These are phyloP conservation scores for Starmerella floricola DNA, from an alignment of 805 yeast species.

Conservation along the genomic window DNA sequence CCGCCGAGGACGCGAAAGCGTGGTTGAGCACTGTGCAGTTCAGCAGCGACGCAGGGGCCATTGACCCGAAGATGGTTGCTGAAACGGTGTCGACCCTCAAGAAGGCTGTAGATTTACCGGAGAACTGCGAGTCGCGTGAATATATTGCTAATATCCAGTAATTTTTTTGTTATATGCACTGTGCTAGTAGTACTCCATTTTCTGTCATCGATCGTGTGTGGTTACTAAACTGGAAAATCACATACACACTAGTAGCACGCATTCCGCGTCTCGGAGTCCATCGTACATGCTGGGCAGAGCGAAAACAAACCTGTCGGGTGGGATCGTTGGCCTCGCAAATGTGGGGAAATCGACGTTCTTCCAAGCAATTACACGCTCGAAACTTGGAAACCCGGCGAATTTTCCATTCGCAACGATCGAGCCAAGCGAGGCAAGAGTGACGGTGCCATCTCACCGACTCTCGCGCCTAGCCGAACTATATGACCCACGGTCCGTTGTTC, in stretches of 20 bases:
- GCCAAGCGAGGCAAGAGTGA: conserved; percentile 51
- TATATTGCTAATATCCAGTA: conserved; percentile 12
- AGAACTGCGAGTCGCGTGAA: conserved; percentile 17
- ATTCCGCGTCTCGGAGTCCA: no score
- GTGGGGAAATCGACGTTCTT: conserved; percentile 51
- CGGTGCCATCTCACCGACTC: conserved; percentile 41
- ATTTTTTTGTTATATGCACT: not conserved
- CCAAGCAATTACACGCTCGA: conserved; percentile 49
- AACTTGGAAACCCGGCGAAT: conserved; percentile 53
- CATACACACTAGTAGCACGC: no score
- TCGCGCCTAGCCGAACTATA: conserved; percentile 39
- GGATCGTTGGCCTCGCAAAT: conserved; percentile 53
- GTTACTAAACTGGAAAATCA: not conserved
- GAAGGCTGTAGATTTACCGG: conserved; percentile 48
- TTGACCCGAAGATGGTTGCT: conserved; percentile 39
- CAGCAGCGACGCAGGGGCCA: conserved; percentile 36
- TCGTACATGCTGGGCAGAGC: conserved; percentile 19
- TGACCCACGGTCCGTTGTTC: conserved; percentile 39
- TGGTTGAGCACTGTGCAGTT: conserved; percentile 77
- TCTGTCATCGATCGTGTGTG: not conserved
- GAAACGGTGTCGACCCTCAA: conserved; percentile 48
- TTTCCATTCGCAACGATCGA: conserved; percentile 70
- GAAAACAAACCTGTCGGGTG: conserved; percentile 28
- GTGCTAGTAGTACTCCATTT: not conserved
- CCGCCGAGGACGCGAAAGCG: conserved; percentile 60